These are phyloP conservation scores for Craterostigma plantagineum DNA, from an alignment of 257 asterid species.

Conservation along the genomic window DNA sequence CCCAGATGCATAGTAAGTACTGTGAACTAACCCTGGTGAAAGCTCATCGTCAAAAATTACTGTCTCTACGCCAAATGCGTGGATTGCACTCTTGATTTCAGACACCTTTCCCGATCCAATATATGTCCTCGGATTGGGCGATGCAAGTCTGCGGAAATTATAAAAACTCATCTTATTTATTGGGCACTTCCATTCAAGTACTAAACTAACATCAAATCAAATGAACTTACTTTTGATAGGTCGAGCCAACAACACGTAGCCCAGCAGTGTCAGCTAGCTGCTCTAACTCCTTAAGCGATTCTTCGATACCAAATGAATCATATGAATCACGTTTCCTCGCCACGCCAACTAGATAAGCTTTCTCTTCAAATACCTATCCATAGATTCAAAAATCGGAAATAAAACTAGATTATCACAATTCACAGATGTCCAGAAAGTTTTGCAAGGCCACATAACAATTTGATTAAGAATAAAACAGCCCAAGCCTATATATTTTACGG, in stretches of 20 bases:
- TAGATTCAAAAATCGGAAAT: constrained; percentile 8
- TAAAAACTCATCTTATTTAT: not conserved
- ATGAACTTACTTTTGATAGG: constrained; percentile 82
- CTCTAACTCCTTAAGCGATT: constrained; percentile 69
- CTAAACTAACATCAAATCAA: not conserved
- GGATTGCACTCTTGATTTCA: constrained; percentile 78
- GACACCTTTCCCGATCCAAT: constrained; percentile 95
- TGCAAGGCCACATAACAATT: not conserved
- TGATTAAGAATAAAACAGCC: not conserved
- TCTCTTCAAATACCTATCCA: constrained; percentile 75
- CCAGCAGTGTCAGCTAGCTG: constrained; percentile 99
- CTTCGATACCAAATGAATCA: constrained; percentile 61
- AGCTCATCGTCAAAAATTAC: constrained; percentile 94
- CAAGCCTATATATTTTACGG: too few species aligned
- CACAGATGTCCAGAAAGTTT: not conserved
- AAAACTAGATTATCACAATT: not conserved
- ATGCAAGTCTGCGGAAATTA: constrained; percentile 42
- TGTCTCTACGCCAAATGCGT: constrained; percentile 73
- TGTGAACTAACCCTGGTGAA: constrained; percentile 69
- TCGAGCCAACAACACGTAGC: constrained; percentile 70
- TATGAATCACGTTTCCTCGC: constrained; percentile 45
- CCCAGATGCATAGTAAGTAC: not conserved
- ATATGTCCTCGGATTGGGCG: constrained; percentile 80
- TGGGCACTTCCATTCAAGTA: not conserved
- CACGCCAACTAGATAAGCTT: constrained; percentile 78